Percentiles rank a stretch among this genome's conserved stretches.
Evolutionary conservation across 78 protist species (phyloP).

Genomic region (slime mould (Dictyostelium discoideum)): dicty_2.7 NC_007090.3:3061001-3061500

Average conservation of each 20-base stretch:
- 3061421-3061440: conserved; percentile 49
- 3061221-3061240: conserved; percentile 15
- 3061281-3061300: conserved; percentile 32
- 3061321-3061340: conserved; percentile 37
- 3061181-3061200: conserved; percentile 28
- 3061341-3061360: conserved; percentile 57
- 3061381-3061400: conserved; percentile 6
- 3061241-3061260: conserved; percentile 72
- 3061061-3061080: neutral
- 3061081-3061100: conserved; percentile 2
- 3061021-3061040: conserved; percentile 21
- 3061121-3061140: conserved; percentile 65
- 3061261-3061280: conserved; percentile 62
- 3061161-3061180: conserved; percentile 65
- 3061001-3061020: neutral
- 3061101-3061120: conserved; percentile 37
- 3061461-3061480: conserved; percentile 32
- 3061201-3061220: neutral
- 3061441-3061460: conserved; percentile 30
- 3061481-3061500: conserved; percentile 11
- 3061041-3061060: neutral
- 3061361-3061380: conserved; percentile 24
- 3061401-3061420: conserved; percentile 64
- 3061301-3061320: conserved; percentile 12
- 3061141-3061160: conserved; percentile 28